A percentile compares a stretch with the other conserved stretches of the same genome.
phyloP scores from a whole-genome alignment of 2,329 filamentous ascomycete species.

The Penicillium crustosum region DNA sequence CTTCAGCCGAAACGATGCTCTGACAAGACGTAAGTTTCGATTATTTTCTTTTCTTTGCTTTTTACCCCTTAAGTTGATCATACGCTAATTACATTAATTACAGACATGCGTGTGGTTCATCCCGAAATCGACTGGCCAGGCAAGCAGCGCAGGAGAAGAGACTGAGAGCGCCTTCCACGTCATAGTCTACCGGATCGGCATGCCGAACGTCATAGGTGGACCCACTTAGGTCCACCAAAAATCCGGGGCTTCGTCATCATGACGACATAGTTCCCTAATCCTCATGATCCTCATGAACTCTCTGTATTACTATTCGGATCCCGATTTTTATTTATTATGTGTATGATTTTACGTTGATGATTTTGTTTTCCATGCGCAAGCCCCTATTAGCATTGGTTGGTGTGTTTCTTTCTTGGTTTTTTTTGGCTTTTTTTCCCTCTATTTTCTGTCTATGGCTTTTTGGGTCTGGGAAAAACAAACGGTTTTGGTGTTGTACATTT shows the following conservation, averaged over 20 bases:
- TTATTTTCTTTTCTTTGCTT: too few species aligned
- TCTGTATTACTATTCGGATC: conserved; percentile 23
- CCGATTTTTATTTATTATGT: conserved; percentile 9
- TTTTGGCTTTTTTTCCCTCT: neutral
- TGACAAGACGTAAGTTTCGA: conserved; percentile 55
- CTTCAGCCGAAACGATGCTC: conserved; percentile 90
- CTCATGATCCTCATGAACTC: conserved; percentile 13
- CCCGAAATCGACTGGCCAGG: conserved; percentile 83
- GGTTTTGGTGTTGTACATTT: conserved; percentile 11
- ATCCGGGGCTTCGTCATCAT: conserved; percentile 15
- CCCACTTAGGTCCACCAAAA: conserved; percentile 2
- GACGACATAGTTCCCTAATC: conserved; percentile 16
- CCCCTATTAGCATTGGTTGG: conserved; percentile 21
- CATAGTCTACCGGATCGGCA: conserved; percentile 20
- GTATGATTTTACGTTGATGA: conserved; percentile 24
- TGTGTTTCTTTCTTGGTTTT: conserved; percentile 3
- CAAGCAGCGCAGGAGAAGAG: conserved; percentile 50
- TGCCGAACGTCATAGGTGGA: conserved; percentile 19
- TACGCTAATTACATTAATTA: conserved; percentile 13
- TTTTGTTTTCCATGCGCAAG: conserved; percentile 18
- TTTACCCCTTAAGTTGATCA: conserved; percentile 1
- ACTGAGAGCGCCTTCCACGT: conserved; percentile 26
- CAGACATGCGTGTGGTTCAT: conserved; percentile 85
- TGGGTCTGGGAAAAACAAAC: neutral
- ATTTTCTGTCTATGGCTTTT: neutral